Percentiles rank a stretch among this genome's conserved stretches.
Evolutionary conservation across 371 early-diverging fungal species (phyloP).

Genomic region (Mortierella sp.): DNA sequence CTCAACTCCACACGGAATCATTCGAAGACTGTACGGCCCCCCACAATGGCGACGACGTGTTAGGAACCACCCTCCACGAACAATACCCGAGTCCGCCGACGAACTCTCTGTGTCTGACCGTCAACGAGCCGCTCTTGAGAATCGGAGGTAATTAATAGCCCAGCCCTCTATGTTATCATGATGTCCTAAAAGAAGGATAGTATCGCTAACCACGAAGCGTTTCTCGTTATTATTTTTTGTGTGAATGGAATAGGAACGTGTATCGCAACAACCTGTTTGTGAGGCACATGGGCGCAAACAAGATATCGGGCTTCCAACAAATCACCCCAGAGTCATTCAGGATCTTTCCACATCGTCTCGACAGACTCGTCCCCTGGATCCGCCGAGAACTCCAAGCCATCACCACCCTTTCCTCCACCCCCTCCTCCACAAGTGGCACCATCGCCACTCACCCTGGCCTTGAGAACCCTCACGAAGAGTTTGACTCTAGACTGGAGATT

Average conservation of each 20-base stretch:
- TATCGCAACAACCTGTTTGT: slow-evolving; percentile 45
- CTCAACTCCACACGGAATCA: slow-evolving; percentile 31
- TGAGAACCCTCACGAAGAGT: background rate
- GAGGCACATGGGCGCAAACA: slow-evolving; percentile 49
- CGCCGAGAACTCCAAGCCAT: slow-evolving; percentile 51
- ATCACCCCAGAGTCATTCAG: slow-evolving; percentile 46
- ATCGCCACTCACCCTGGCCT: background rate
- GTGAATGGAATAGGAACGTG: slow-evolving; percentile 14
- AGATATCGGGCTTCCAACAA: slow-evolving; percentile 44
- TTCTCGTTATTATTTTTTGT: background rate
- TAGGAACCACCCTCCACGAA: background rate
- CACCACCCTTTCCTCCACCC: slow-evolving; percentile 2
- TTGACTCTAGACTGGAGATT: slow-evolving; percentile 33
- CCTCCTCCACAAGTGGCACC: background rate
- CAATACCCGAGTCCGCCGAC: background rate
- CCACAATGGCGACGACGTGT: slow-evolving; percentile 29
- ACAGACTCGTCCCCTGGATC: slow-evolving; percentile 51
- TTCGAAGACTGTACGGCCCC: slow-evolving; percentile 42
- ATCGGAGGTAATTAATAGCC: slow-evolving; percentile 25
- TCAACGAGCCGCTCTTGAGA: slow-evolving; percentile 34
- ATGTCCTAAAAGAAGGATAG: background rate
- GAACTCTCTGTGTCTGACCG: slow-evolving; percentile 37
- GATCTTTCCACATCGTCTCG: slow-evolving; percentile 33
- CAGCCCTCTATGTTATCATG: too few species aligned
- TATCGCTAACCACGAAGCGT: background rate